Conservation (phyloP, 2,329 filamentous ascomycete genomes). For the Zymoseptoria pseudotritici region DNA sequence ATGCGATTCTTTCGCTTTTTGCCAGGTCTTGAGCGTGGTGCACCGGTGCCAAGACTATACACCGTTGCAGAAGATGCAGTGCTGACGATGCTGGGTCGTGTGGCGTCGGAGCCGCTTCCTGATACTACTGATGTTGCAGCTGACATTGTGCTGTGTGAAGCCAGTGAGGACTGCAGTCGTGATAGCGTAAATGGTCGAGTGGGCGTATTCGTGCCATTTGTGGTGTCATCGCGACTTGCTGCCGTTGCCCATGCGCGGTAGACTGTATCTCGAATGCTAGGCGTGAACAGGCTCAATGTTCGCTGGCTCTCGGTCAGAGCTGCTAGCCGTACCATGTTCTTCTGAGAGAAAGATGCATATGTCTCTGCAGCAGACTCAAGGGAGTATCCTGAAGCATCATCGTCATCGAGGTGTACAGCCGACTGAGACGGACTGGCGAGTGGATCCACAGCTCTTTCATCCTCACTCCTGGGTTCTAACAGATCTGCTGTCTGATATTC, state of each 20-base stretch:
- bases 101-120: constrained; percentile 59
- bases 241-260: constrained; percentile 87
- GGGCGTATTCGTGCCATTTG: constrained; percentile 34
- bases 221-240: constrained; percentile 57
- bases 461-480: constrained; percentile 39
- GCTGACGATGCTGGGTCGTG: constrained; percentile 59
- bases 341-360: constrained; percentile 88
- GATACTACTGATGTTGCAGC: constrained; percentile 52
- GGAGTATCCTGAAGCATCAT: constrained; percentile 67
- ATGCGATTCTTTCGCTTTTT: constrained; percentile 79
- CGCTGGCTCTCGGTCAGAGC: constrained; percentile 80
- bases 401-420: constrained; percentile 60
- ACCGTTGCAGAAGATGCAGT: constrained; percentile 46
- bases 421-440: constrained; percentile 45
- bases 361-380: constrained; percentile 73
- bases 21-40: constrained; percentile 53
- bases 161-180: constrained; percentile 38
- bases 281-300: constrained; percentile 85
- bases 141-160: constrained; percentile 50
- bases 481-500: constrained; percentile 66
- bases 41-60: constrained; percentile 52
- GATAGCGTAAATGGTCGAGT: constrained; percentile 39
- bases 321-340: constrained; percentile 78
- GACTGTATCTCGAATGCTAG: constrained; percentile 80
- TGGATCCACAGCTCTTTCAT: constrained; percentile 25